Evolutionary conservation across 1,284 basidiomycete genomes (phyloP).

Genomic region (Leccinum solheimii): DNA sequence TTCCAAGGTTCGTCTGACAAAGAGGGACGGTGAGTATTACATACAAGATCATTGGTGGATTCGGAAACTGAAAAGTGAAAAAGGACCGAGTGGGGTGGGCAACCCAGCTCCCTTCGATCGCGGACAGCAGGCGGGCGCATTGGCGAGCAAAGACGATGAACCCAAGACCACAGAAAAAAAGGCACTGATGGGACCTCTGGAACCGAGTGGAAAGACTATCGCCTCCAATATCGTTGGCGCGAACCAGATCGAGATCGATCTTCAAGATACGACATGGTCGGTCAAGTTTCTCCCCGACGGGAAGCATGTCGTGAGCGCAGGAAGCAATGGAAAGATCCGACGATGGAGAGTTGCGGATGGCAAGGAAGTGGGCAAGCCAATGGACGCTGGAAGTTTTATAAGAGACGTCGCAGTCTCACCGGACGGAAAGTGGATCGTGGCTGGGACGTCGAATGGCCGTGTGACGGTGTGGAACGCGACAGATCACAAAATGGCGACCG

Average conservation of each 20-base stretch:
- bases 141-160: too few relatives aligned
- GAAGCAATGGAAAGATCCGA: neutral
- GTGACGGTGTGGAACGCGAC: neutral
- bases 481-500: neutral
- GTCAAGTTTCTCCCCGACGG: neutral
- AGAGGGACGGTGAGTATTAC: neutral
- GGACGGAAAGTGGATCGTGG: neutral
- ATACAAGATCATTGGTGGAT: neutral
- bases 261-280: neutral
- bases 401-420: neutral
- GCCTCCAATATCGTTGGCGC: neutral
- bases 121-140: too few relatives aligned
- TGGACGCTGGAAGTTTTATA: neutral
- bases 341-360: neutral
- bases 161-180: too few relatives aligned
- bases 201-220: neutral
- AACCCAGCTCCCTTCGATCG: too few relatives aligned
- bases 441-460: neutral
- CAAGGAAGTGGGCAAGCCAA: neutral
- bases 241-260: neutral
- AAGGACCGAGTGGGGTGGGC: neutral
- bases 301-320: neutral
- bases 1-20: neutral
- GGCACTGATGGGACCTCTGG: neutral
- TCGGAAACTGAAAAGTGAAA: neutral